Base-by-base conservation (phyloP, 345 rosid species). In the Euphorbia tirucalli region DNA sequence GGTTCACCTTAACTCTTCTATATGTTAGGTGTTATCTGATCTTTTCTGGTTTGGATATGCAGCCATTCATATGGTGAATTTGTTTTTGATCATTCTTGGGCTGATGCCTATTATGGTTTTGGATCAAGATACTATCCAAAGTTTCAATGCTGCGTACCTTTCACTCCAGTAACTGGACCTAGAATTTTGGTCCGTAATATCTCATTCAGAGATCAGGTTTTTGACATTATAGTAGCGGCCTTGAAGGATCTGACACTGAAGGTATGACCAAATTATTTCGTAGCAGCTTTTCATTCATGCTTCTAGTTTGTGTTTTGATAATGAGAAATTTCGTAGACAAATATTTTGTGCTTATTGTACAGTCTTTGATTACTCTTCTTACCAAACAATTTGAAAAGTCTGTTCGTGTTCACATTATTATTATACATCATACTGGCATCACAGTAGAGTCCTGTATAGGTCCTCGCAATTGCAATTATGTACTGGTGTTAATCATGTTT, bases 81-180 rank as follows among this genome's bases (percentile, higher is more conserved):
- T 84, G 98, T 91, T 78, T 94, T 94, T 60, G 97, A 94, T 78
- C 88, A 94, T 84, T 80, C 96, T 49, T 92, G 98, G 98, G 97
- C 96, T 22, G 97, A 92, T 74, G 98, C 98, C 25, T 94, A 92
- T 83, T 86, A 91, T 27, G 82, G 87, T 76, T 87, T 87, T 72
- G 97, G 98, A 35, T 77, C 86, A 68, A 83, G 92, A 86, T 92
- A 92, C 78, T 94, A 94, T 82, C 98, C 98, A 25, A 94, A 94
- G 84, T 89, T 90, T 64, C 98, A 94, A 75, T 90, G 90, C 31
- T 94, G 98, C 85, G 96, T 94, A 65, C 97, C 97, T 79, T 92
- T 94, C 85, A 92, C 98, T 39, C 98, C 97, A 0, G 97, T 94
- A 43, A 83, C 98, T 76, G 98, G 95, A 59, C 98, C 97, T 39